Percentiles rank a stretch among this genome's conserved stretches.
These are phyloP conservation scores for Chimonanthus praecox DNA, from an alignment of 164 flowering plant genomes.

Conservation along the genomic window DNA sequence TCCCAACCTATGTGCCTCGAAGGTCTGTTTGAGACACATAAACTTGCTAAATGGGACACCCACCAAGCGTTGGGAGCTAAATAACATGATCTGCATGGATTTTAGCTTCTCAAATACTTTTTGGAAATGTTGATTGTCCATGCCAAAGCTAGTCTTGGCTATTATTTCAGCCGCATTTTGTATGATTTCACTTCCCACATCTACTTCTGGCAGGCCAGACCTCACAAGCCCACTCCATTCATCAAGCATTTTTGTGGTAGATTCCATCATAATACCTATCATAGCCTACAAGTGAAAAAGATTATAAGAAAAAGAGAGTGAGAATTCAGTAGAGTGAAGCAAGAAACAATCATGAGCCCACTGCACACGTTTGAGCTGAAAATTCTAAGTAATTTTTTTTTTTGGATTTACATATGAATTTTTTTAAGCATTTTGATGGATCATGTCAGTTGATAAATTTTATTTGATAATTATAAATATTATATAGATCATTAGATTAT, in stretches of 20 bases:
- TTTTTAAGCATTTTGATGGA: too few relatives aligned
- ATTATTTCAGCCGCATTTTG: slow-evolving; percentile 64
- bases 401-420: too few relatives aligned
- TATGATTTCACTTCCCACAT: slow-evolving; percentile 52
- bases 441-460: too few relatives aligned
- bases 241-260: slow-evolving; percentile 54
- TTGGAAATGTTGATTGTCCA: slow-evolving; percentile 32
- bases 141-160: slow-evolving; percentile 72
- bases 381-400: too few relatives aligned
- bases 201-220: slow-evolving; percentile 47
- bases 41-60: slow-evolving; percentile 75
- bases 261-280: slow-evolving; percentile 61
- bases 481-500: too few relatives aligned
- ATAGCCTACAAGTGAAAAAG: slow-evolving; percentile 40
- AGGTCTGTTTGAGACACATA: slow-evolving; percentile 34
- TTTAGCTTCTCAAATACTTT: slow-evolving; percentile 52
- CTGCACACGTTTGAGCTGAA: too few relatives aligned
- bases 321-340: background rate
- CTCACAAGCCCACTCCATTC: slow-evolving; percentile 41
- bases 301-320: background rate
- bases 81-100: slow-evolving; percentile 57
- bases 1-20: slow-evolving; percentile 49
- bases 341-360: too few relatives aligned
- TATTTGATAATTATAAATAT: too few relatives aligned
- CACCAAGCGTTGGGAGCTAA: slow-evolving; percentile 50